Percentiles rank a stretch among this genome's conserved stretches.
Evolutionary conservation across 1,284 basidiomycete genomes (phyloP).

Genomic region (Sutorius eximius): DNA sequence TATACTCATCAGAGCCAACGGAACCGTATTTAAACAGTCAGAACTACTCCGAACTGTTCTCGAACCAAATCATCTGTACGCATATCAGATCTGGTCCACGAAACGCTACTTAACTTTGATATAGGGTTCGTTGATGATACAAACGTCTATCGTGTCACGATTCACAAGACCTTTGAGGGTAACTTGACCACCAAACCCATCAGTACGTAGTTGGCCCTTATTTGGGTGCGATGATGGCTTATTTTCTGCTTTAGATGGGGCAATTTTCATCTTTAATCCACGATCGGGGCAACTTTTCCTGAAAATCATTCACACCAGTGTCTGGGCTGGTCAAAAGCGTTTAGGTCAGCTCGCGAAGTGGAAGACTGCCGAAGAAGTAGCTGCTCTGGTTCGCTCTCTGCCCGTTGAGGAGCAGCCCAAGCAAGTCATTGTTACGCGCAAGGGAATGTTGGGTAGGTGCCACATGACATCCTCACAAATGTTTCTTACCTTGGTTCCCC

Average conservation of each 20-base stretch:
- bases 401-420: slow-evolving; percentile 99
- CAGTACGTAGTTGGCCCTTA: slow-evolving; percentile 49
- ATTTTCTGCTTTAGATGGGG: slow-evolving; percentile 64
- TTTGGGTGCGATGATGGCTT: neutral
- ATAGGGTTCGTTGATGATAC: slow-evolving; percentile 98
- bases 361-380: slow-evolving; percentile 99
- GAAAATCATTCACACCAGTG: slow-evolving; percentile 99
- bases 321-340: slow-evolving; percentile 99
- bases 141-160: slow-evolving; percentile 99
- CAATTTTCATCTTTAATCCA: slow-evolving; percentile 99
- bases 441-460: slow-evolving; percentile 91
- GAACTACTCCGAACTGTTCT: slow-evolving; percentile 97
- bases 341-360: slow-evolving; percentile 99
- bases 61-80: slow-evolving; percentile 98
- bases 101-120: slow-evolving; percentile 10
- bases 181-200: slow-evolving; percentile 99
- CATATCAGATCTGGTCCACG: slow-evolving; percentile 10
- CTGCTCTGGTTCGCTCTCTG: slow-evolving; percentile 92
- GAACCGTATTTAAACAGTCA: slow-evolving; percentile 98
- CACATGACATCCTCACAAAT: neutral
- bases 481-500: slow-evolving; percentile 6
- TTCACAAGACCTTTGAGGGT: slow-evolving; percentile 99
- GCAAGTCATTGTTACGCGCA: slow-evolving; percentile 98
- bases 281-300: slow-evolving; percentile 97
- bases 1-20: slow-evolving; percentile 99